These are phyloP conservation scores for Clonostachys sp. DNA, from an alignment of 2,329 filamentous ascomycete species.

Conservation along the genomic window DNA sequence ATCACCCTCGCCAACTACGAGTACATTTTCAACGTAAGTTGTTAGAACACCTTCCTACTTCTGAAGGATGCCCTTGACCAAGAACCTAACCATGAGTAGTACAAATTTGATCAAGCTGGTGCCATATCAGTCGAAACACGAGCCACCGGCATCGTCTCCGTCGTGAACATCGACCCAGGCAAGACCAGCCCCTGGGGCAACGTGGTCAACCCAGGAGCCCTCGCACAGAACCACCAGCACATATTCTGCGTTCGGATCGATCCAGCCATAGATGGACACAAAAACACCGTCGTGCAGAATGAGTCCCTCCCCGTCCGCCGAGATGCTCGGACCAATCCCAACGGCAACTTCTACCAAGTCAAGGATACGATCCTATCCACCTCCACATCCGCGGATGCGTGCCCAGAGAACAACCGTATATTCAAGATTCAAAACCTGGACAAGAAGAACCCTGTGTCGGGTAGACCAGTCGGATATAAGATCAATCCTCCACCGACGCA, in stretches of 20 bases:
- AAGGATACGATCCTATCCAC: conserved; percentile 37
- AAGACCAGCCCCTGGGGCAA: conserved; percentile 52
- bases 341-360: conserved; percentile 39
- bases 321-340: conserved; percentile 35
- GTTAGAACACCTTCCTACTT: background rate
- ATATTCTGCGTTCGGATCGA: conserved; percentile 60
- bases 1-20: conserved; percentile 62
- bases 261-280: conserved; percentile 54
- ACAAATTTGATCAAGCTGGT: conserved; percentile 48
- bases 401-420: conserved; percentile 39
- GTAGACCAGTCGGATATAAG: conserved; percentile 42
- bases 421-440: conserved; percentile 45
- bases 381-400: conserved; percentile 41
- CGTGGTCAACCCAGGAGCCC: conserved; percentile 52
- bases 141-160: conserved; percentile 35
- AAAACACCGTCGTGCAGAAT: conserved; percentile 46
- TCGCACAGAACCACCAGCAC: conserved; percentile 65
- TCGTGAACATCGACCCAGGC: conserved; percentile 46
- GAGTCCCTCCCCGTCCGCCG: conserved; percentile 39
- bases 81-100: conserved; percentile 3
- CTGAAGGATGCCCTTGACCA: background rate
- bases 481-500: conserved; percentile 32
- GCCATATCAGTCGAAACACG: conserved; percentile 21
- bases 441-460: conserved; percentile 33
- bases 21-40: conserved; percentile 29